These are phyloP conservation scores for Arctium lappa DNA, from an alignment of 129 eudicot genomes.

Conservation along the genomic window DNA sequence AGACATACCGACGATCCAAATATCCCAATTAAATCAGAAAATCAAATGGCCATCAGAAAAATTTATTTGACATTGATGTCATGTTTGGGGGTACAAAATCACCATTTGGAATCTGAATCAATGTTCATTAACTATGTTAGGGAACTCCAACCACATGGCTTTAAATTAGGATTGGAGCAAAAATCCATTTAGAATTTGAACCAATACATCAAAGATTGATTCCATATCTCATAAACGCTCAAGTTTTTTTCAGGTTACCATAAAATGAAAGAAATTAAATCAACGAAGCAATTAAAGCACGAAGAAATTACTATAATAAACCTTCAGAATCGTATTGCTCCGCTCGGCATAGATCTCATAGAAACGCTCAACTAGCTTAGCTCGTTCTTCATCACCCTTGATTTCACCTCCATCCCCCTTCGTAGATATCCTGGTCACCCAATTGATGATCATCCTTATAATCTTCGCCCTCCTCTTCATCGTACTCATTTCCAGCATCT, in stretches of 20 bases:
- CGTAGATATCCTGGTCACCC: conserved; percentile 15
- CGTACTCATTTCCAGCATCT: conserved; percentile 26
- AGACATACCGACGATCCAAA: background rate
- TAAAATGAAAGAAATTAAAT: no score
- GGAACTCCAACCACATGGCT: background rate
- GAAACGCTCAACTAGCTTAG: no score
- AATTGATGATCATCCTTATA: conserved; percentile 9
- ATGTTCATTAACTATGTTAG: background rate
- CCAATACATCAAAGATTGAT: background rate
- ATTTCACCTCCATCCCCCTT: background rate
- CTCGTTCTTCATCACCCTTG: background rate
- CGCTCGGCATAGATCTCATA: conserved; percentile 60
- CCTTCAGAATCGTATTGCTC: conserved; percentile 58
- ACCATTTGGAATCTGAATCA: background rate
- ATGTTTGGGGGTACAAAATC: background rate
- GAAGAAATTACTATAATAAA: conserved; percentile 7
- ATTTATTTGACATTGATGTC: background rate
- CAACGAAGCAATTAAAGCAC: background rate
- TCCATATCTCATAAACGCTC: background rate
- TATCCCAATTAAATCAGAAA: background rate
- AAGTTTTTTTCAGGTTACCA: background rate
- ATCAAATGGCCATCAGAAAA: background rate
- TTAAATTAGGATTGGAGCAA: background rate
- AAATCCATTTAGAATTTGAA: background rate
- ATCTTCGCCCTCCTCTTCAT: conserved; percentile 24